These are phyloP conservation scores for Tilletia caries DNA, from an alignment of 1,284 basidiomycete genomes.

Conservation along the genomic window DNA sequence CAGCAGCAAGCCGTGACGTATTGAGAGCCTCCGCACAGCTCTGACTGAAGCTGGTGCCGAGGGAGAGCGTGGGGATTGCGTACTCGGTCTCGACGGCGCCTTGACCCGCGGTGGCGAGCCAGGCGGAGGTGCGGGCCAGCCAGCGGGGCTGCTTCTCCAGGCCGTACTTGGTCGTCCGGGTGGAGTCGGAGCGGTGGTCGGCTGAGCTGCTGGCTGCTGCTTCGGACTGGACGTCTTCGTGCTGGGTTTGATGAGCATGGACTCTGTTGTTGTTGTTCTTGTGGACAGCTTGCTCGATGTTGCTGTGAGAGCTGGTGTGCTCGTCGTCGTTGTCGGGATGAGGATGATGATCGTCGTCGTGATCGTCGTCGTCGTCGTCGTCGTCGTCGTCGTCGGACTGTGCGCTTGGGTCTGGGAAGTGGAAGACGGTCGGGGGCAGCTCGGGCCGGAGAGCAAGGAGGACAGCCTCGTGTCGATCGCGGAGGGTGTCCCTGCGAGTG, in stretches of 20 bases:
- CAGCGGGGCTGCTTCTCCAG: not conserved
- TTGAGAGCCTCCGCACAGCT: not conserved
- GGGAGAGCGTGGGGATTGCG: not conserved
- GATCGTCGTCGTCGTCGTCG: not conserved
- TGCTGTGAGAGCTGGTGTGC: too few species aligned
- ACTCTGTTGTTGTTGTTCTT: too few species aligned
- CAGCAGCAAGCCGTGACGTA: not conserved
- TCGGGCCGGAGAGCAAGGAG: not conserved
- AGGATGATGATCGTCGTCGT: not conserved
- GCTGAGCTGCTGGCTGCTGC: not conserved
- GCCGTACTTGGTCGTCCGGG: not conserved
- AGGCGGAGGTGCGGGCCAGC: not conserved
- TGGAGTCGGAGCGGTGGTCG: not conserved
- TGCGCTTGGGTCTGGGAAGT: not conserved
- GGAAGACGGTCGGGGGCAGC: not conserved
- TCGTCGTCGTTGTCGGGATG: too few species aligned
- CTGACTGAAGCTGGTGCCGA: slow-evolving; percentile 1
- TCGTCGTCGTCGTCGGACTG: not conserved
- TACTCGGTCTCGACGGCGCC: not conserved
- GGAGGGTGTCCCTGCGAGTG: not conserved
- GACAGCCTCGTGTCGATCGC: not conserved
- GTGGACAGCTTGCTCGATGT: too few species aligned
- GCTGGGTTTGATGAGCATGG: too few species aligned
- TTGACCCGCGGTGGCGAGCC: not conserved
- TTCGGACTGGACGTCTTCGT: too few species aligned